These are phyloP conservation scores for Albophoma yamanashiensis DNA, from an alignment of 2,329 filamentous ascomycete genomes.

Conservation along the genomic window DNA sequence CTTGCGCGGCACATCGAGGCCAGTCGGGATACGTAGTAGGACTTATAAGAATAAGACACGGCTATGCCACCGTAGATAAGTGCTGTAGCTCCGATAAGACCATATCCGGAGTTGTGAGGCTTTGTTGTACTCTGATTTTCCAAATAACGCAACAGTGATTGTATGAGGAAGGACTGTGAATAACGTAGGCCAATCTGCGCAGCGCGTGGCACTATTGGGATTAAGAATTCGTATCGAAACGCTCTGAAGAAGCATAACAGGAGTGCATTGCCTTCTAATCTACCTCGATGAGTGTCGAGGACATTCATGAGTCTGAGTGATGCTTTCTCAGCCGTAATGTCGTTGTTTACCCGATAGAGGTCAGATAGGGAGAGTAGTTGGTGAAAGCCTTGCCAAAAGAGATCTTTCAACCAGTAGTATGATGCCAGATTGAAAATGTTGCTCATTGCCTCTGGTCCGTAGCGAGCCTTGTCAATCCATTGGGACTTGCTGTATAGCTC, in stretches of 20 bases:
- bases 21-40: too few species aligned
- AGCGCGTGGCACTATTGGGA: neutral
- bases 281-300: neutral
- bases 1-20: too few species aligned
- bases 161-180: neutral
- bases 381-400: neutral
- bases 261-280: neutral
- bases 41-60: neutral
- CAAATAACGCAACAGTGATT: neutral
- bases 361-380: neutral
- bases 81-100: neutral
- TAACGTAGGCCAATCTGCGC: neutral
- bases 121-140: rapidly evolving
- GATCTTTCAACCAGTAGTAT: neutral
- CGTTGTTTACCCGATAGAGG: neutral
- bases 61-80: neutral
- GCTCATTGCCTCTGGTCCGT: neutral
- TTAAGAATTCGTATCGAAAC: too few species aligned
- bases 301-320: neutral
- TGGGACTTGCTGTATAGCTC: neutral
- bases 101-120: neutral
- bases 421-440: neutral
- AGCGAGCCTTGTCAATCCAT: neutral
- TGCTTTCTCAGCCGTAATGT: neutral
- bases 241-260: neutral